phyloP scores from a whole-genome alignment of 805 yeast species.

The Komagataella kurtzmanii region DNA sequence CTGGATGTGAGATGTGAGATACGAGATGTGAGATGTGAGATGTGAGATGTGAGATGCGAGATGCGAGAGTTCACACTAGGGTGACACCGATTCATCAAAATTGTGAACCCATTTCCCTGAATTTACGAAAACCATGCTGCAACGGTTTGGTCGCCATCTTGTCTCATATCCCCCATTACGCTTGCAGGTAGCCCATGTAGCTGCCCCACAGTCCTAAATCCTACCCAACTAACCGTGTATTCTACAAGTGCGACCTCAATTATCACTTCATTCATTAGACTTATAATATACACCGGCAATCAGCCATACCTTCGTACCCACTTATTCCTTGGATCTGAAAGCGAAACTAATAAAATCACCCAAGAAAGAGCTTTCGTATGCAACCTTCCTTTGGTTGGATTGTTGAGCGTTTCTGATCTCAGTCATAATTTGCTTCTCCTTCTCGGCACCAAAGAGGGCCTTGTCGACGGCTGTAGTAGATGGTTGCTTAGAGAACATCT shows the following conservation, averaged over 20 bases:
- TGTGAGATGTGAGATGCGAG: too few relatives aligned
- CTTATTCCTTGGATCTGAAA: slow-evolving; percentile 7
- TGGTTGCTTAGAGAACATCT: neutral
- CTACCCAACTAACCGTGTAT: too few relatives aligned
- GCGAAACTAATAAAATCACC: slow-evolving; percentile 19
- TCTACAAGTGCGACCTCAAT: neutral
- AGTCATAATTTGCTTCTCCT: slow-evolving; percentile 24
- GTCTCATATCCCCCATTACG: neutral
- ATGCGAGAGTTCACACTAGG: too few relatives aligned
- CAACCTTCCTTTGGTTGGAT: slow-evolving; percentile 10
- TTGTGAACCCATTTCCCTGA: neutral
- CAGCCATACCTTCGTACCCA: neutral
- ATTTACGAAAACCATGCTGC: neutral
- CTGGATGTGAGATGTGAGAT: too few relatives aligned
- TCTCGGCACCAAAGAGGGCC: slow-evolving; percentile 20
- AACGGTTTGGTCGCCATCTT: neutral
- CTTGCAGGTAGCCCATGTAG: neutral
- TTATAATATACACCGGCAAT: neutral
- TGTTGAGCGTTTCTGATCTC: slow-evolving; percentile 17
- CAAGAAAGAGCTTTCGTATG: slow-evolving; percentile 14
- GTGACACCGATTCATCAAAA: too few relatives aligned
- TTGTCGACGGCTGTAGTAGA: neutral
- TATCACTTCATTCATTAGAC: neutral
- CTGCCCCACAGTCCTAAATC: neutral
- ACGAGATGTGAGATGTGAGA: too few relatives aligned